Conservation (phyloP, 768 basidiomycete species). For the Mycena pura region DNA sequence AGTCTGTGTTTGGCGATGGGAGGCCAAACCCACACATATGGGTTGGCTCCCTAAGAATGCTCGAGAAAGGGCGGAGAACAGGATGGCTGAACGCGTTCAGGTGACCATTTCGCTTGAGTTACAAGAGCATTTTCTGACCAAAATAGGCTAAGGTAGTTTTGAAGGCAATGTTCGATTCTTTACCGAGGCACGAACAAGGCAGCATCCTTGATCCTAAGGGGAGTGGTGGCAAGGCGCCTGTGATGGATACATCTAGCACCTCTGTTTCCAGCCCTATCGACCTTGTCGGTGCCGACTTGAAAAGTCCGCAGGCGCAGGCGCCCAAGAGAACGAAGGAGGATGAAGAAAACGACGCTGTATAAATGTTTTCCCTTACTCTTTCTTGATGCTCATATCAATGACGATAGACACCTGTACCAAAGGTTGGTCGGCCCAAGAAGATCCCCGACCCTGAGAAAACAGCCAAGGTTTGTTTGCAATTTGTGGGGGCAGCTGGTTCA, state of each 20-base stretch:
- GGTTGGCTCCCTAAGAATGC: conserved; percentile 74
- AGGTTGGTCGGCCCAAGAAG: conserved; percentile 56
- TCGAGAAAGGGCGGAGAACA: conserved; percentile 63
- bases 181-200: conserved; percentile 63
- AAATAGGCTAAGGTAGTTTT: conserved; percentile 68
- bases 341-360: conserved; percentile 49
- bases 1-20: conserved; percentile 88
- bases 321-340: conserved; percentile 43
- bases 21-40: conserved; percentile 64
- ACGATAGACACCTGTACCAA: conserved; percentile 10
- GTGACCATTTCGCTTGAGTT: conserved; percentile 43
- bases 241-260: conserved; percentile 19
- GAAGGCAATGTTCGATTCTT: conserved; percentile 56
- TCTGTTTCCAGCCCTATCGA: conserved; percentile 30
- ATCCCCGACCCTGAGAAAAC: conserved; percentile 60
- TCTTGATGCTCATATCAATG: background rate
- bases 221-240: conserved; percentile 40
- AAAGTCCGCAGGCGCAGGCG: conserved; percentile 31
- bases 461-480: conserved; percentile 52
- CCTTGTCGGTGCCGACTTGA: conserved; percentile 32
- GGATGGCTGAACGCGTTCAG: conserved; percentile 70
- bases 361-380: conserved; percentile 16
- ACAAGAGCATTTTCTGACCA: background rate
- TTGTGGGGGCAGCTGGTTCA: background rate
- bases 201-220: conserved; percentile 62